Evolutionary conservation across 164 flowering plant species (phyloP).

Genomic region (Pachysandra terminalis): DNA sequence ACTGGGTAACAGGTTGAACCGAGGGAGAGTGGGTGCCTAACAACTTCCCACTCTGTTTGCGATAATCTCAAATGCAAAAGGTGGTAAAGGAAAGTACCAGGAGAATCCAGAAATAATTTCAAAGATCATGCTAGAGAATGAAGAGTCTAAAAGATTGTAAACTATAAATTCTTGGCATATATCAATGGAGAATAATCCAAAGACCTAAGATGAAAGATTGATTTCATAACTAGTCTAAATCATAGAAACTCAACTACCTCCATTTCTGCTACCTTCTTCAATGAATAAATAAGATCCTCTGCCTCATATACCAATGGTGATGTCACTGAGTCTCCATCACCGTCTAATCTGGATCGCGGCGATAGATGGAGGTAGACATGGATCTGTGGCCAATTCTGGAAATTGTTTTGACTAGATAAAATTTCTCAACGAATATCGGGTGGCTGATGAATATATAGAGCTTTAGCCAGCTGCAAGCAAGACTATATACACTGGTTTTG

Average conservation of each 20-base stretch:
- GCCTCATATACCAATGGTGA: neutral
- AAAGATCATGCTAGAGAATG: too few species aligned
- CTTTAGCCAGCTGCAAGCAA: neutral
- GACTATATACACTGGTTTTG: conserved; percentile 33
- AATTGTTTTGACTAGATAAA: neutral
- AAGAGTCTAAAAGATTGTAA: too few species aligned
- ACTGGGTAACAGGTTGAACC: too few species aligned
- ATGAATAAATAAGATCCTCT: neutral
- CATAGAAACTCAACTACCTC: too few species aligned
- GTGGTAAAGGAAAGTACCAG: too few species aligned
- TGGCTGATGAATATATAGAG: neutral
- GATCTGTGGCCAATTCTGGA: neutral
- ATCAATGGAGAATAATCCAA: neutral
- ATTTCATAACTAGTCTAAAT: too few species aligned
- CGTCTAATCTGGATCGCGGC: neutral
- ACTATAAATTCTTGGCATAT: neutral
- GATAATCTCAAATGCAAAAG: too few species aligned
- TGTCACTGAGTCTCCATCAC: neutral
- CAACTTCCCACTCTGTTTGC: too few species aligned
- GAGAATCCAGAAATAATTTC: too few species aligned
- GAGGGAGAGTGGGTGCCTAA: too few species aligned
- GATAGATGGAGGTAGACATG: neutral
- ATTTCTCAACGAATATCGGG: neutral
- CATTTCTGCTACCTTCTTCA: neutral
- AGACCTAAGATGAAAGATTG: neutral